Base-by-base conservation (phyloP, 2,329 filamentous ascomycete genomes). In the Penicillium crustosum region DNA sequence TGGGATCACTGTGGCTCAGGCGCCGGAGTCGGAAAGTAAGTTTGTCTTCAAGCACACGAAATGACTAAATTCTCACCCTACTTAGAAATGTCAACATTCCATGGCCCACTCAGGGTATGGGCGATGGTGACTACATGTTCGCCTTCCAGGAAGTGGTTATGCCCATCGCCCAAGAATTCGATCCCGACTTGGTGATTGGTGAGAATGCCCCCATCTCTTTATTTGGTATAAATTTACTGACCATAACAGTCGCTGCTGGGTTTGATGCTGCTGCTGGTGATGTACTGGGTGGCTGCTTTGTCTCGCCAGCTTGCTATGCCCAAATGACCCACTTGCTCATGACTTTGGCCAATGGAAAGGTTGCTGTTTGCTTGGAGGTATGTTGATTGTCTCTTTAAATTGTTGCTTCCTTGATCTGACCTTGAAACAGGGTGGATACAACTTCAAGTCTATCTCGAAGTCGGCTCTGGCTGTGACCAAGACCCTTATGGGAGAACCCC, bases 301-400 rank as follows among this genome's bases (percentile, higher is more conserved):
- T 99, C 6, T 89, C 92, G 1, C 94, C 94, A 0, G 78, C 87
- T 5, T 96, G 94, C 71, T 99, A 97, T 72, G 91, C 93, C 15
- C 93, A 99, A 71, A 97, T 99, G 94, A 97, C 94, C 17, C 92
- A 97, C 71, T 97, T 97, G 93, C 84, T 99, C 48, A 97, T 97
- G 93, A 92, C 91, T 2, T 81, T 99, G 21, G 93, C 94, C 0
- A 83, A 87, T 44, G 94, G 94, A 29, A 96, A 93, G 70, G 83
- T 99, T 15, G 90, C 91, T 2, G 93, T 97, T 9, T 97, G 93
- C 70, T 82, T 99, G 2, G 94, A 99, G 74, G 79, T 81, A 59
- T 50, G 66, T 55, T 3, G 9, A 21, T 15, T 23, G 23, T 2
- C 42, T 52, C n/a, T 19, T 31, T 25, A 21, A 38, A 27, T 45